Base-by-base conservation (phyloP, 2,329 filamentous ascomycete species). In the Xylariaceae sp. region DNA sequence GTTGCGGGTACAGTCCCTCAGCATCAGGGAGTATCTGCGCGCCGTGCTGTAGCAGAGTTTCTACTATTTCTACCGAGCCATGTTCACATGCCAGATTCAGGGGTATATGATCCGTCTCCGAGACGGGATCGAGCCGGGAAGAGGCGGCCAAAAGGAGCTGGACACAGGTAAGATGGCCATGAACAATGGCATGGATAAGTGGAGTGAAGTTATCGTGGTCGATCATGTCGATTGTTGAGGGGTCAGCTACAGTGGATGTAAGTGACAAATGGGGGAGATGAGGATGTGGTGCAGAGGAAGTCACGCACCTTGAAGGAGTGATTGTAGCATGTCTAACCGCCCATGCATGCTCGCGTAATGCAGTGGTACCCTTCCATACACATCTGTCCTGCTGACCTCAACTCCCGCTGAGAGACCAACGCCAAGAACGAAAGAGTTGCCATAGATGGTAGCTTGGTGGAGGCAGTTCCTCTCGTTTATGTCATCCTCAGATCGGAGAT, bases 151-250 rank as follows among this genome's bases (percentile, higher is more conserved):
- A 81, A 39, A 99, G 77, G 45, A 83, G 80, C 65, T 89, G 78
- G 2, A 95, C 90, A 65, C 90, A 95, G 43, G 83, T 78, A 17
- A 92, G 74, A 53, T 94, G 86, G 19, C 87, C 85, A 62, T 95
- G 90, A 46, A 96, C 91, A 55, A 97, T 96, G 39, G 90, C 87
- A 69, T 97, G 94, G 49, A 99, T 94, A 41, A 99, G 74, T 1
- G 94, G 91, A 0, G 92, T 97, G 67, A 96, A 99, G 69, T 96
- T 96, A 71, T 99, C 92, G 64, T 97, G 89, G 63, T 99, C 94
- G 64, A 91, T 91, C 38, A 87, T 75, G 65, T 97, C 85, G 53
- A 97, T 87, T 0, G 90, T 96, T 17, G 82, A 75, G 5, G 83
- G 81, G 42, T 87, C 84, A 18, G 81, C 81, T 83, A 48, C n/a